These are phyloP conservation scores for Rhizophagus prolifer DNA, from an alignment of 192 early-diverging fungal genomes.

Conservation along the genomic window DNA sequence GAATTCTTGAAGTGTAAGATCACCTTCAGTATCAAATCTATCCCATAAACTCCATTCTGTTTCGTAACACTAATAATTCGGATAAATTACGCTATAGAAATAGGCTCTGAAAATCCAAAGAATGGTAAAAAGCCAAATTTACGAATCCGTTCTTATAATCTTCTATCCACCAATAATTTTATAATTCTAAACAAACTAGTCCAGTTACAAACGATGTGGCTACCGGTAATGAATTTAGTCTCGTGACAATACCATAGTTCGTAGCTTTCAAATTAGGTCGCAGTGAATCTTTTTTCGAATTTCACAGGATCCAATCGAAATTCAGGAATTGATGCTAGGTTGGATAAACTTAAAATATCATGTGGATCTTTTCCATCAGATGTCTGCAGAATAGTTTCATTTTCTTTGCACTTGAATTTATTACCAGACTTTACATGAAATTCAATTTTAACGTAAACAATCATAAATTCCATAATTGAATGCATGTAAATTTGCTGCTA, in stretches of 20 bases:
- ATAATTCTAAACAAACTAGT: slow-evolving; percentile 94
- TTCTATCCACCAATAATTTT: slow-evolving; percentile 89
- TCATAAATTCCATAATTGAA: background rate
- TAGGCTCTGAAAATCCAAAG: slow-evolving; percentile 98
- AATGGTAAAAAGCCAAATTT: slow-evolving; percentile 93
- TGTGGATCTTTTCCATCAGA: slow-evolving; percentile 63
- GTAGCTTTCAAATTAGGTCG: slow-evolving; percentile 90
- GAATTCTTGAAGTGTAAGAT: slow-evolving; percentile 87
- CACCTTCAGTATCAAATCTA: slow-evolving; percentile 80
- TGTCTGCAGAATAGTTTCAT: slow-evolving; percentile 62
- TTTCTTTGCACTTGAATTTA: slow-evolving; percentile 91
- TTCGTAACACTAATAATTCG: slow-evolving; percentile 63
- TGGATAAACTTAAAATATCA: slow-evolving; percentile 69
- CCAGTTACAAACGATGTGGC: slow-evolving; percentile 96
- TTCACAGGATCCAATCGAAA: slow-evolving; percentile 87
- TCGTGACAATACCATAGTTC: slow-evolving; percentile 82
- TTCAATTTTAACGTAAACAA: slow-evolving; percentile 67
- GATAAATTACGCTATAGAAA: slow-evolving; percentile 63
- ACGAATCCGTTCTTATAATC: slow-evolving; percentile 99
- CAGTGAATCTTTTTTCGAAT: slow-evolving; percentile 99
- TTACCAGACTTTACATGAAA: slow-evolving; percentile 91
- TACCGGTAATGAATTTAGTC: slow-evolving; percentile 85
- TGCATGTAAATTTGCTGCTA: no score
- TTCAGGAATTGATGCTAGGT: slow-evolving; percentile 76
- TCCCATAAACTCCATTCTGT: slow-evolving; percentile 93